Evolutionary conservation across 345 rosid species (phyloP), one percentile per base, ranked within the genome.

Genomic region (Boechera retrofracta): DNA sequence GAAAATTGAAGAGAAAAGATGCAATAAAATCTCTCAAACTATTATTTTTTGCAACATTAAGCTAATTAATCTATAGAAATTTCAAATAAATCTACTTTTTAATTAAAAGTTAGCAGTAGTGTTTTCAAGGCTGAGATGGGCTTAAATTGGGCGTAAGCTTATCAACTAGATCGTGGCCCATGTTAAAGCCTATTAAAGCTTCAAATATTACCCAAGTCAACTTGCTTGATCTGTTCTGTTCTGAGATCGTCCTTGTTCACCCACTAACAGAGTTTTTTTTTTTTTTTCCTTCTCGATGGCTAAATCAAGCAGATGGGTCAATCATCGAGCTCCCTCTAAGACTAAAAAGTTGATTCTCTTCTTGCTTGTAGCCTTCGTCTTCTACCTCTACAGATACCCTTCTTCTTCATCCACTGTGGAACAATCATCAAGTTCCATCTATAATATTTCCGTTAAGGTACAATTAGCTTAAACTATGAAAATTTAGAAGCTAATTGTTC

Each of bases 401-500:
- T 64, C 72, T 45, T 48, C 75, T 71, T 69, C 38, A 44, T 55
- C 70, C 12, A 88, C 86, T 82, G 91, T 92, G 8, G 72, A 78
- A 38, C 79, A 76, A 28, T 41, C 81, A 6, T 66, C 87, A 60
- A 86, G 77, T 29, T 89, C 97, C 68, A 53, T 93, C 47, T 89
- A 86, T 81, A 83, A 86, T 64, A 86, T 93, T 85, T 77, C 89
- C 49, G 91, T 93, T 79, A 89, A 86, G 97, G 97, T 93, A 72
- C 69, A 21, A 10, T 79, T 56, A 48, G 45, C 71, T 53, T 33
- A 9, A 63, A 54, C 49, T 11, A 9, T 9, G 33, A 10, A 33
- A 7, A 3, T 76, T 70, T 29, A 15, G 6, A 10, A 5, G 35
- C 49, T 54, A 54, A 15, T 61, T 32, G 9, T 7, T 68, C 55